Conservation (phyloP, 768 basidiomycete species). For the Suillus spraguei region DNA sequence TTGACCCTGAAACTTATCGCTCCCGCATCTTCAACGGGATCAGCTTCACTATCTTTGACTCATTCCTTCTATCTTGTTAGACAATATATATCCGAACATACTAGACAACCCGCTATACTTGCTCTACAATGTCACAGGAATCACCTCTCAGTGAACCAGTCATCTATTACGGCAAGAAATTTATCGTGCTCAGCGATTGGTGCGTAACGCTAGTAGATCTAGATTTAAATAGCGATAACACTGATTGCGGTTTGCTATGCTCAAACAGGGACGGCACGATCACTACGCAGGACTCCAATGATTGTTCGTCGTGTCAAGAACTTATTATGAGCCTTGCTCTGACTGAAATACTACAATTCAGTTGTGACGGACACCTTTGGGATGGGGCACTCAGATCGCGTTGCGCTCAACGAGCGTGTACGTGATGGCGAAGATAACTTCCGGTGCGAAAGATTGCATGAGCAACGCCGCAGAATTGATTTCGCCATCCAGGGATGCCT, state of each 20-base stretch:
- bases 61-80: slow-evolving; percentile 4
- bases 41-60: not conserved
- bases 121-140: slow-evolving; percentile 44
- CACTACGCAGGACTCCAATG: slow-evolving; percentile 91
- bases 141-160: slow-evolving; percentile 80
- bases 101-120: slow-evolving; percentile 1
- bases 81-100: not conserved
- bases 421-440: slow-evolving; percentile 70
- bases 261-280: slow-evolving; percentile 85
- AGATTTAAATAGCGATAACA: not conserved
- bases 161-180: slow-evolving; percentile 80
- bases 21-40: not conserved
- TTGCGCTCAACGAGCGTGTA: slow-evolving; percentile 73
- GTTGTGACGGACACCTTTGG: slow-evolving; percentile 92
- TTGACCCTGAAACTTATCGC: not conserved
- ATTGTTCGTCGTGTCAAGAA: slow-evolving; percentile 57
- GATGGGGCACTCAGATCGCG: slow-evolving; percentile 73
- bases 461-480: slow-evolving; percentile 29
- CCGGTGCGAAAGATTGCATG: slow-evolving; percentile 44
- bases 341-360: slow-evolving; percentile 30
- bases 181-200: slow-evolving; percentile 92
- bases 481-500: slow-evolving; percentile 66
- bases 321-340: not conserved
- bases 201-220: slow-evolving; percentile 40
- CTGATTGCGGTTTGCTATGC: not conserved